Evolutionary conservation across 1,284 basidiomycete genomes (phyloP).

Genomic region (Moniliophthora roreri): DNA sequence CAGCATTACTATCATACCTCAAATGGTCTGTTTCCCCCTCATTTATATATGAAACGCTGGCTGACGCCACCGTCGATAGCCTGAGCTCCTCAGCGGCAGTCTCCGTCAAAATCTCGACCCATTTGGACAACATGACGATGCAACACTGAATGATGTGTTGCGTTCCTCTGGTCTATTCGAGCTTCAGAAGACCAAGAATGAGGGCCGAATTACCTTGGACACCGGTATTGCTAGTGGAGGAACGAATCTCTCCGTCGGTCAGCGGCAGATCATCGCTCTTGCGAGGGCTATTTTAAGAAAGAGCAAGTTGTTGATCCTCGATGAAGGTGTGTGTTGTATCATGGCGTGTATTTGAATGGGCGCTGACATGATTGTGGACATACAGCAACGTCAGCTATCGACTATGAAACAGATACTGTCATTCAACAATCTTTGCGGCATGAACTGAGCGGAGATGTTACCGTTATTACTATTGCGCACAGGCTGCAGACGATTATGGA

Average conservation of each 20-base stretch:
- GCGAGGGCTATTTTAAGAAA: slow-evolving; percentile 56
- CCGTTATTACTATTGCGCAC: slow-evolving; percentile 66
- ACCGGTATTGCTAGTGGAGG: slow-evolving; percentile 57
- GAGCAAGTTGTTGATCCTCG: slow-evolving; percentile 59
- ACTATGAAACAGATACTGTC: slow-evolving; percentile 57
- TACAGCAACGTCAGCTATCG: slow-evolving; percentile 53
- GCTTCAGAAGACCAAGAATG: slow-evolving; percentile 42
- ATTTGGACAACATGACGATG: slow-evolving; percentile 73
- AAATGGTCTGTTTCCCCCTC: slow-evolving; percentile 39
- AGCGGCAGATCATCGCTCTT: slow-evolving; percentile 66
- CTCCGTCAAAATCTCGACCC: slow-evolving; percentile 66
- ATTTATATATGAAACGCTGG: slow-evolving; percentile 8
- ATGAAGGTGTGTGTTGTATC: slow-evolving; percentile 44
- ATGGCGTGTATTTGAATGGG: background rate
- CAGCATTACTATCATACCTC: slow-evolving; percentile 63
- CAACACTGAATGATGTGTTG: slow-evolving; percentile 52
- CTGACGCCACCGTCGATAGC: slow-evolving; percentile 47
- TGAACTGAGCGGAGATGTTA: slow-evolving; percentile 53
- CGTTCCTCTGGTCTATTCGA: slow-evolving; percentile 55
- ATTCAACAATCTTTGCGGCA: slow-evolving; percentile 59
- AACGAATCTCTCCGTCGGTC: slow-evolving; percentile 68
- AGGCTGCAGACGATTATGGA: slow-evolving; percentile 15
- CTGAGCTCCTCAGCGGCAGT: slow-evolving; percentile 64
- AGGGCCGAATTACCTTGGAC: slow-evolving; percentile 51
- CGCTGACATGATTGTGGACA: background rate